Evolutionary conservation across 106 monocot genomes (phyloP), one percentile per base, ranked within the genome.

Genomic region (Dioscorea alata): DNA sequence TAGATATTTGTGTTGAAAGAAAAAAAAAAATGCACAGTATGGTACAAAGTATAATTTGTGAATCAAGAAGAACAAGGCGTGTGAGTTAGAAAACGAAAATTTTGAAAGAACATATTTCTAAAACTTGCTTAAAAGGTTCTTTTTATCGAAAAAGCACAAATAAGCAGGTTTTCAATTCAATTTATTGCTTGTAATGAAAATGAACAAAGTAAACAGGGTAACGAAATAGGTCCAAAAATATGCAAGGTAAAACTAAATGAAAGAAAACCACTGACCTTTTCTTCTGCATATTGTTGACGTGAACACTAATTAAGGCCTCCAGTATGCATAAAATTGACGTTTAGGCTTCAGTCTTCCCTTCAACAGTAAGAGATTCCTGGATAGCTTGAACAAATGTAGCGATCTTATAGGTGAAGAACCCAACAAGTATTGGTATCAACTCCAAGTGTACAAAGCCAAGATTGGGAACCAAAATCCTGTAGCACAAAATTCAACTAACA

Each of bases 341-440:
- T 77, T 57, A 78, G 13, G 19, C 32, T 62, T 78, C 12, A 49
- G 24, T 72, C 73, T 50, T 49, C n/a, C 79, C 71, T 24, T 82
- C 77, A 69, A 75, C 60, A 63, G 48, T 68, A 22, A 92, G 33
- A 20, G 86, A 72, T 10, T 82, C 97, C 66, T 90, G 73, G 49
- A 99, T 90, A 56, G 92, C 89, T 82, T 92, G 97, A 34, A 63
- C 72, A 65, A 99, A 92, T 42, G 97, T 90, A 13, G 97, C 86
- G 48, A 85, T 63, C 78, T 92, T 99, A 60, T 99, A 99, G 54
- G 97, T 90, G 75, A 99, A 99, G 75, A 99, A 99, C 1, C 97
- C 97, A 12, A 99, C 85, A 52, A 99, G 97, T 81, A 92, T 99
- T 0, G 97, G 97, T 83, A 99, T 99, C 81, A 99, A 71, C 63